Evolutionary conservation across 1,284 basidiomycete genomes (phyloP).

Genomic region (Tilletia setariae): DNA sequence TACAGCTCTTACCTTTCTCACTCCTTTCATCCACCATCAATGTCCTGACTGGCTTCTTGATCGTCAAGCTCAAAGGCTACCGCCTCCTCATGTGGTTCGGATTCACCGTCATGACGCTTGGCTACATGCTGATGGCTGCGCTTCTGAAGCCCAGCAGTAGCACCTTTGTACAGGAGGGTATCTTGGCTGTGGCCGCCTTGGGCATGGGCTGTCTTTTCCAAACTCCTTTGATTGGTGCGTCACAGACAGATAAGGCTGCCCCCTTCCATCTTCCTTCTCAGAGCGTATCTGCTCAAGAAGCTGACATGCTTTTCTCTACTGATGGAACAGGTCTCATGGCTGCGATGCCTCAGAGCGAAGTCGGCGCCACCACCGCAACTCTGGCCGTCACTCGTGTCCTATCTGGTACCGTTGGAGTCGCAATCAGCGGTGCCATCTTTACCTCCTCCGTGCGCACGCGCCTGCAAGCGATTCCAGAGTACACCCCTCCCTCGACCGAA

Average conservation of each 20-base stretch:
- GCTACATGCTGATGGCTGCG: conserved; percentile 34
- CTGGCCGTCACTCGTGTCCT: conserved; percentile 12
- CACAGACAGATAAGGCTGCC: not conserved
- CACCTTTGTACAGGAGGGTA: conserved; percentile 29
- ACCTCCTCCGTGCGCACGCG: conserved; percentile 17
- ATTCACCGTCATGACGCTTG: conserved; percentile 34
- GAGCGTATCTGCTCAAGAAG: no score
- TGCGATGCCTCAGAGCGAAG: conserved; percentile 16
- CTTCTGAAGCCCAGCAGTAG: conserved; percentile 27
- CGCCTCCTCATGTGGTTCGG: conserved; percentile 64
- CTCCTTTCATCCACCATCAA: conserved; percentile 65
- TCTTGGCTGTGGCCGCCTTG: conserved; percentile 36
- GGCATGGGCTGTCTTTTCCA: conserved; percentile 47
- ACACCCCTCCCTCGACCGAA: conserved; percentile 10
- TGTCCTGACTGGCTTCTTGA: conserved; percentile 63
- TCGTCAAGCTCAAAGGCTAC: conserved; percentile 66
- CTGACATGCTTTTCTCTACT: not conserved
- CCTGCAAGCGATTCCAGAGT: conserved; percentile 12
- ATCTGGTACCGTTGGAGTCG: conserved; percentile 15
- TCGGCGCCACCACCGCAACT: conserved; percentile 14
- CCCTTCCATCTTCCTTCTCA: not conserved
- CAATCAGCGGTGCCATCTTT: conserved; percentile 17
- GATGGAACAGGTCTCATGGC: conserved; percentile 6
- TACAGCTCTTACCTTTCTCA: conserved; percentile 72
- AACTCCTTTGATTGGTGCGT: conserved; percentile 36